Conservation (phyloP, 1,139 yeast genomes). For the Scheffersomyces segobiensis region DNA sequence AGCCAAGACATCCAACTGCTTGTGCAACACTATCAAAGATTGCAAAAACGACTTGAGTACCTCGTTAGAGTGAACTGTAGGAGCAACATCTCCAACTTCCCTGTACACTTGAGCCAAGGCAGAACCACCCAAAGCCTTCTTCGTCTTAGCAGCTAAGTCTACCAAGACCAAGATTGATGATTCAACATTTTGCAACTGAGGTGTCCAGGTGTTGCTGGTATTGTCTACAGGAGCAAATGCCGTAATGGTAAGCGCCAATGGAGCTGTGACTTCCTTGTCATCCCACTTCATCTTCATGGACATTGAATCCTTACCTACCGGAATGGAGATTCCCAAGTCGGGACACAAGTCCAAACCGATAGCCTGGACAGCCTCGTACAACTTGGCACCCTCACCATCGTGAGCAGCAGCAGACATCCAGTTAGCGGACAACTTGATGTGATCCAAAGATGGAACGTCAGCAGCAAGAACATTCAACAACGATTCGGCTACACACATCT, state of each 20-base stretch:
- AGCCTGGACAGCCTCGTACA: conserved; percentile 97
- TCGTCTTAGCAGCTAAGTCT: conserved; percentile 66
- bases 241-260: conserved; percentile 87
- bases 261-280: conserved; percentile 89
- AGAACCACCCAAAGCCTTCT: conserved; percentile 82
- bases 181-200: conserved; percentile 58
- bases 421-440: conserved; percentile 89
- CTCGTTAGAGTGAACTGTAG: conserved; percentile 73
- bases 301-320: conserved; percentile 99
- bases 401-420: conserved; percentile 99
- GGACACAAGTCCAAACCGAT: conserved; percentile 95
- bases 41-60: conserved; percentile 69
- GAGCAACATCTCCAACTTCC: conserved; percentile 80
- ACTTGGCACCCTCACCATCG: conserved; percentile 91
- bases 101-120: conserved; percentile 92
- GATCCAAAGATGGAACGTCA: conserved; percentile 72
- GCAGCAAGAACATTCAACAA: conserved; percentile 88
- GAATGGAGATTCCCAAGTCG: conserved; percentile 84
- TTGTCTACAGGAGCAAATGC: conserved; percentile 87
- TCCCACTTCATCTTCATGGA: conserved; percentile 99
- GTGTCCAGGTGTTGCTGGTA: conserved; percentile 95
- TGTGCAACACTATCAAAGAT: conserved; percentile 71
- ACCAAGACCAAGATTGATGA: conserved; percentile 73
- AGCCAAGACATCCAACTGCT: conserved; percentile 67
- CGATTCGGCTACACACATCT: conserved; percentile 95